Conservation (phyloP, 148 eudicot genomes). For the Talinum fruticosum region DNA sequence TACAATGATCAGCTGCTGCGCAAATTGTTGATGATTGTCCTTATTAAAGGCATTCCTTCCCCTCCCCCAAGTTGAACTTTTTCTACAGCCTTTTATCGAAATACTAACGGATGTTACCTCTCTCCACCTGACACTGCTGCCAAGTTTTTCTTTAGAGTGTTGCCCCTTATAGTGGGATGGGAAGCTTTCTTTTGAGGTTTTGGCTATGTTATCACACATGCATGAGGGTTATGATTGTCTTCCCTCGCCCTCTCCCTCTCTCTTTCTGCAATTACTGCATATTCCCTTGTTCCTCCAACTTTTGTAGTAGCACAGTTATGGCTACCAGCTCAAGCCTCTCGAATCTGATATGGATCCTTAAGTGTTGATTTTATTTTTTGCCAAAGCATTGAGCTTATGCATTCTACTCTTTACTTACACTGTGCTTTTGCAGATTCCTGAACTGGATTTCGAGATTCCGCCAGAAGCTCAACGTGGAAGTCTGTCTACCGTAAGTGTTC, state of each 20-base stretch:
- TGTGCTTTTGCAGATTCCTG: conserved; percentile 63
- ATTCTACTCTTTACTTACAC: conserved; percentile 12
- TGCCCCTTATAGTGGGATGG: background rate
- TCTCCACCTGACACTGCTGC: background rate
- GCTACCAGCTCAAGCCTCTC: background rate
- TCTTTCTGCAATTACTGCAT: background rate
- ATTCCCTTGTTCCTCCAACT: background rate
- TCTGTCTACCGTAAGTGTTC: conserved; percentile 66
- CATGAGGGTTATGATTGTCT: background rate
- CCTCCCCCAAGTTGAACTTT: background rate
- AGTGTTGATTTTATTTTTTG: background rate
- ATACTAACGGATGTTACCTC: background rate
- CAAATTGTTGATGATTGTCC: background rate
- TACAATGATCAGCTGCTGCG: background rate
- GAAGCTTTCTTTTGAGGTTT: background rate
- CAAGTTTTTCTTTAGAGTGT: background rate
- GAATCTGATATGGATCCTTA: background rate
- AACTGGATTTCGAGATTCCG: conserved; percentile 96
- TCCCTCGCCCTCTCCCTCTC: background rate
- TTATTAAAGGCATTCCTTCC: background rate
- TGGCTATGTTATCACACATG: background rate
- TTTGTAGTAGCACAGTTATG: background rate
- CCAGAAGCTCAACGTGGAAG: conserved; percentile 97
- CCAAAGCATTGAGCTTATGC: background rate
- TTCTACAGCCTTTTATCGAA: background rate